Base-by-base conservation (phyloP, 495 filamentous ascomycete species). In the Lichenothelia convexa region DNA sequence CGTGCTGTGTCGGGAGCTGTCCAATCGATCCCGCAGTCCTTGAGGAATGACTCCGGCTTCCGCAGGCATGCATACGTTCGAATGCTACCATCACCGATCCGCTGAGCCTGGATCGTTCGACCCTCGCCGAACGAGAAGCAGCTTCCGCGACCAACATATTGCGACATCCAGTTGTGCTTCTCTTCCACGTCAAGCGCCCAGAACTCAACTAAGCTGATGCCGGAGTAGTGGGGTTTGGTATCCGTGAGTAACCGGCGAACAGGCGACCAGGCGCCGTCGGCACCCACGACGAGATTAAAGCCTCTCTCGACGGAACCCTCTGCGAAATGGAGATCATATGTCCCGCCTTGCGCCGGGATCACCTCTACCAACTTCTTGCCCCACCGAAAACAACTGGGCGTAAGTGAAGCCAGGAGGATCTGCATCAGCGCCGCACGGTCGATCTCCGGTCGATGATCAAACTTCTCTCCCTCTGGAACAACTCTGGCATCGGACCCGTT, bases 191-290 rank as follows among this genome's bases (percentile, higher is more conserved):
- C 41, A 5, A 32, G 22, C 30, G 59, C 43, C 36, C 47, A 33
- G 4, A 35, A 11, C 8, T 34, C 35, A 11, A 47, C 20, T 13
- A 21, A 35, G 15, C 16, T 53, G 21, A 64, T 46, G 12, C 69
- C 67, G 0, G 61, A 59, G 49, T 70, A 76, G 9, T 49, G 34
- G 2, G 70, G 73, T 39, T 49, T 45, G 19, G 54, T 48, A 22
- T 59, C 45, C 3, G 62, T 67, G 21, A 76, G 45, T 4, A 63
- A 23, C 0, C 44, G 45, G 18, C 73, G 61, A 3, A 70, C 60
- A 32, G 58, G 59, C 8, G 62, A 67, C 67, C 71, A 75, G 11
- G 71, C 68, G 6, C 73, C 73, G 39, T 78, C 73, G 3, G 71
- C 71, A 8, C 74, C 73, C 22, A 77, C 57, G 0, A 78, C 56